Base-by-base conservation (phyloP, 106 monocot genomes). In the Gastrodia elata region DNA sequence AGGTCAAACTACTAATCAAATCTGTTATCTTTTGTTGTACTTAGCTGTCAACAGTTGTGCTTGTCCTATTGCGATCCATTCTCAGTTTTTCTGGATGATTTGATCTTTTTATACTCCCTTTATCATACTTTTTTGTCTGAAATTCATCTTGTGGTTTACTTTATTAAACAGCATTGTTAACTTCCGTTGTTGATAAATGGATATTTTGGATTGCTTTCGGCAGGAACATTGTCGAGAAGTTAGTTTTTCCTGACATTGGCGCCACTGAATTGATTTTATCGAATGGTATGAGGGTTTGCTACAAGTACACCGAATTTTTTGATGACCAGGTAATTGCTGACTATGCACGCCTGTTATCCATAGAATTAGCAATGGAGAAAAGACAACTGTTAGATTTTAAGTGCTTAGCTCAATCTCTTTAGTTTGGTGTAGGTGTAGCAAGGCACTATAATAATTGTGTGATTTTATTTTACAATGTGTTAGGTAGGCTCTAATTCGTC, bases 211-310 rank as follows among this genome's bases (percentile, higher is more conserved):
- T 8, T 77, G 55, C 42, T 39, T 69, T 2, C 59, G 72, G 28
- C 88, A 98, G 93, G 76, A 81, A 25, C 71, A 89, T 98, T 77
- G 5, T 93, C 55, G 77, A 93, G 36, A 74, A 91, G 76, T 74
- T 57, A 16, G 88, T 85, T 65, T 87, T 78, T 71, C 73, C 90
- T 72, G 82, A 75, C 69, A 84, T 98, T 85, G 91, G 88, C 14
- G 75, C 77, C 55, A 91, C 86, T 74, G 98, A 98, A 68, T 46
- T 98, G 42, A 71, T 89, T 75, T 76, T 98, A 49, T 98, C 98
- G 61, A 98, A 98, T 82, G 93, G 98, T 72, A 98, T 98, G 91
- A 81, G 80, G 52, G 64, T 98, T 61, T 93, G 93, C 83, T 98
- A 93, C 75, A 98, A 98, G 75, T 83, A 83, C 76, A 98, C 98